These are phyloP conservation scores for Linnemannia elongata DNA, from an alignment of 192 early-diverging fungal genomes.

Conservation along the genomic window DNA sequence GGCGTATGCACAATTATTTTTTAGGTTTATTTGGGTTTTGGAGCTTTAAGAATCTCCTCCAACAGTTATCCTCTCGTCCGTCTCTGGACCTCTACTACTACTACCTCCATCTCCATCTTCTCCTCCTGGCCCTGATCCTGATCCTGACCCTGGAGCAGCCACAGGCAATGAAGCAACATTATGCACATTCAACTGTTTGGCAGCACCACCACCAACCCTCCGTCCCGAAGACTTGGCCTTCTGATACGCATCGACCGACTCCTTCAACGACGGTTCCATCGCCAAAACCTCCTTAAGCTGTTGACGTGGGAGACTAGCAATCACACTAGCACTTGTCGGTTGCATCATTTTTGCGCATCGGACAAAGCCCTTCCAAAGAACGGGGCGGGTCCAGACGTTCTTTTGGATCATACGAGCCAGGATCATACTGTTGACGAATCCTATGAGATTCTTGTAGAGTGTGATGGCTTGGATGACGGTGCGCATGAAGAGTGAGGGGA, in stretches of 20 bases:
- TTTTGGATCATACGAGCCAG: slow-evolving; percentile 73
- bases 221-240: slow-evolving; percentile 51
- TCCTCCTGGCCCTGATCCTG: not conserved
- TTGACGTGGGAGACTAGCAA: slow-evolving; percentile 47
- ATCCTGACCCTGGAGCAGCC: not conserved
- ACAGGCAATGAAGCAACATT: slow-evolving; percentile 11
- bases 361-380: slow-evolving; percentile 85
- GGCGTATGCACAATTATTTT: not conserved
- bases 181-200: slow-evolving; percentile 42
- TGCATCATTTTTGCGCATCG: slow-evolving; percentile 69
- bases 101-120: not conserved
- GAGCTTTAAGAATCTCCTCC: not conserved
- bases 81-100: not conserved
- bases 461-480: slow-evolving; percentile 79
- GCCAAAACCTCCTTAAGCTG: slow-evolving; percentile 48
- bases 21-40: not conserved
- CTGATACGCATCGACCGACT: slow-evolving; percentile 34
- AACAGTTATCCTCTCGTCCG: not conserved
- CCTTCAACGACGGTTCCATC: slow-evolving; percentile 55
- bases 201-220: slow-evolving; percentile 40
- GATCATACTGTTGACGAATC: slow-evolving; percentile 69
- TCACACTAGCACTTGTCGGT: slow-evolving; percentile 44
- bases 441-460: slow-evolving; percentile 70
- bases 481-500: slow-evolving; percentile 82
- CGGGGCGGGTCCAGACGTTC: slow-evolving; percentile 75